A percentile compares a stretch with the other conserved stretches of the same genome.
phyloP scores from a whole-genome alignment of 2,329 filamentous ascomycete genomes.

The Talaromyces sp. region DNA sequence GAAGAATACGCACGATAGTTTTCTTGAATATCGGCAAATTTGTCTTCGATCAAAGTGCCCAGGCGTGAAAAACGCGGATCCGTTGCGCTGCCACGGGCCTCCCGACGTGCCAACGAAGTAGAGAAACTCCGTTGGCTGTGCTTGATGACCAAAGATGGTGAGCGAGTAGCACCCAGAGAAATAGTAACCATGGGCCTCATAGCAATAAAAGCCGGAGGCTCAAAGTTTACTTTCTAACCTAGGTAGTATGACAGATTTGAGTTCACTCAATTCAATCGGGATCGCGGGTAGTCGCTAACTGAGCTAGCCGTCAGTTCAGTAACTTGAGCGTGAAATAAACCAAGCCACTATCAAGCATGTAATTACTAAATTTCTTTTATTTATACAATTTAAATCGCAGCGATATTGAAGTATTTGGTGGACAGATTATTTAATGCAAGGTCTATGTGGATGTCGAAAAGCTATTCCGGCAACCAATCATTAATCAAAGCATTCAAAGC shows the following conservation, averaged over 20 bases:
- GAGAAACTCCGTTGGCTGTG: neutral
- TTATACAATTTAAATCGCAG: neutral
- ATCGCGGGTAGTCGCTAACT: neutral
- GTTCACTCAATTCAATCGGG: neutral
- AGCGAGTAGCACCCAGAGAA: neutral
- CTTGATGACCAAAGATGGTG: neutral
- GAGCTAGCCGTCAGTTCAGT: neutral
- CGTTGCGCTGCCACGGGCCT: neutral
- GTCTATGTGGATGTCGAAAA: neutral
- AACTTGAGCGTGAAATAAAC: neutral
- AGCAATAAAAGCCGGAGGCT: neutral
- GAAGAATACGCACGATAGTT: slow-evolving; percentile 45
- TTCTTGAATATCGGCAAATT: slow-evolving; percentile 55
- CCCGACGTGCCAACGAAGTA: neutral
- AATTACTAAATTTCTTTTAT: neutral
- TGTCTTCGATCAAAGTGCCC: slow-evolving; percentile 53
- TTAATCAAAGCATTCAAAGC: neutral
- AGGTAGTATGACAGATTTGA: neutral
- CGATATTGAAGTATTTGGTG: neutral
- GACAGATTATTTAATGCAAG: neutral
- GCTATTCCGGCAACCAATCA: neutral
- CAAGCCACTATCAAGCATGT: neutral
- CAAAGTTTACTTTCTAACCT: neutral
- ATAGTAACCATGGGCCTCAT: neutral
- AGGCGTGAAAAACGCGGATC: slow-evolving; percentile 49